Evolutionary conservation across 2,329 filamentous ascomycete species (phyloP), one percentile per base, ranked within the genome.

Genomic region (Diplodia mutila): DNA sequence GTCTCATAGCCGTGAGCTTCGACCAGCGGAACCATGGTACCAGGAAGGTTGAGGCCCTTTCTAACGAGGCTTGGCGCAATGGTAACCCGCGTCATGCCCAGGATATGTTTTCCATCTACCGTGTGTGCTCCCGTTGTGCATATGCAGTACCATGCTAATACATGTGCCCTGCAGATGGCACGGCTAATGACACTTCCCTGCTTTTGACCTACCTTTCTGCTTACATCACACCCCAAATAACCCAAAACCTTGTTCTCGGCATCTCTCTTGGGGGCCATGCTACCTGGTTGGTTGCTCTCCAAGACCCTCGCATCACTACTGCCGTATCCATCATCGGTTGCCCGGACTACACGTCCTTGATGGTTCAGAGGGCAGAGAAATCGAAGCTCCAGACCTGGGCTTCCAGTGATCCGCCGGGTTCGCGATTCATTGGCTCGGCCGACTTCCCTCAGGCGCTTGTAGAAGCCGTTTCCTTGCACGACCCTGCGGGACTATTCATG

Each of bases 1-100:
- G 91, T 0, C 80, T 98, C 49, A 89, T 98, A 61, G 93, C 92
- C 2, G 86, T 94, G 14, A 87, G 90, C 2, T 97, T 97, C 78
- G 95, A 98, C 80, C 93, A 97, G 82, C 87, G 94, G 54, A 98
- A 98, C 78, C 95, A 98, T 79, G 95, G 95, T 29, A 85, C 86
- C 2, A 84, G 95, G 66, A 79, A 89, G 68, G 86, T 94, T 1
- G 85, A 90, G 72, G 80, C 86, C 8, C 72, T 84, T 21, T 88
- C 90, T 29, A 98, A 97, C 77, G 84, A 90, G 72, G 85, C 90
- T 4, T 98, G 94, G 94, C 86, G 87, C 52, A 80, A 87, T 46
- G 93, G 93, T 34, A 97, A 97, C 75, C 82, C 85, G 8, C 86
- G 84, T 7, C 95, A 98, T 81, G 94, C 93, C 0, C 88, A 92